These are phyloP conservation scores for Alternaria gaisen DNA, from an alignment of 2,329 filamentous ascomycete species.

Conservation along the genomic window DNA sequence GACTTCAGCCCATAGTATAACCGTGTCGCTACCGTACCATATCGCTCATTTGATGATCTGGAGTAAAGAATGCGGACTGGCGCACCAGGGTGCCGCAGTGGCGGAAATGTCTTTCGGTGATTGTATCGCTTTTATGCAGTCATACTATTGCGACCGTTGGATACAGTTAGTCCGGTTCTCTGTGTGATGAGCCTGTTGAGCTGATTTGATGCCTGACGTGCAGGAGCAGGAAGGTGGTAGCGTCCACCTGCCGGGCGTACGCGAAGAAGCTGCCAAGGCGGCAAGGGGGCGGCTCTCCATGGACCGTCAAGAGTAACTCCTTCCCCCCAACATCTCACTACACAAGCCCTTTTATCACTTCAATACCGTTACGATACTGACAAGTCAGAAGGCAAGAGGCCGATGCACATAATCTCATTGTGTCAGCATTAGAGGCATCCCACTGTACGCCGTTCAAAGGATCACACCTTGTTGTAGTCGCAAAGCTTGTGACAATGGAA, in stretches of 20 bases:
- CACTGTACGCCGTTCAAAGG: background rate
- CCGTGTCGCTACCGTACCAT: background rate
- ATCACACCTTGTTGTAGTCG: background rate
- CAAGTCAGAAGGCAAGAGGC: background rate
- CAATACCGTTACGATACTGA: background rate
- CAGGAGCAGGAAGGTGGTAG: background rate
- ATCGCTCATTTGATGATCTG: background rate
- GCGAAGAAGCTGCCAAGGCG: constrained; percentile 4
- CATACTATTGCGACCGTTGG: background rate
- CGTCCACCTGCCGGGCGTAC: background rate
- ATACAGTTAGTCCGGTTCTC: background rate
- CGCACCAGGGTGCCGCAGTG: background rate
- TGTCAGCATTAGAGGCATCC: background rate
- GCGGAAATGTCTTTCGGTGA: background rate
- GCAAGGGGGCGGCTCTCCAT: background rate
- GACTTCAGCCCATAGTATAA: background rate
- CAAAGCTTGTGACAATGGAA: background rate
- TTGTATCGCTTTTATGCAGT: background rate
- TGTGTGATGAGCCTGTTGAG: background rate
- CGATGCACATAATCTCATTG: background rate
- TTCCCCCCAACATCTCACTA: background rate
- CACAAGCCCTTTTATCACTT: background rate
- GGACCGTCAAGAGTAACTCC: background rate
- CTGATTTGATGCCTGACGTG: background rate
- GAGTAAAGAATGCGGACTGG: background rate